A percentile compares a stretch with the other conserved stretches of the same genome.
These are phyloP conservation scores for Saksenaea oblongispora DNA, from an alignment of 371 early-diverging fungal genomes.

Conservation along the genomic window DNA sequence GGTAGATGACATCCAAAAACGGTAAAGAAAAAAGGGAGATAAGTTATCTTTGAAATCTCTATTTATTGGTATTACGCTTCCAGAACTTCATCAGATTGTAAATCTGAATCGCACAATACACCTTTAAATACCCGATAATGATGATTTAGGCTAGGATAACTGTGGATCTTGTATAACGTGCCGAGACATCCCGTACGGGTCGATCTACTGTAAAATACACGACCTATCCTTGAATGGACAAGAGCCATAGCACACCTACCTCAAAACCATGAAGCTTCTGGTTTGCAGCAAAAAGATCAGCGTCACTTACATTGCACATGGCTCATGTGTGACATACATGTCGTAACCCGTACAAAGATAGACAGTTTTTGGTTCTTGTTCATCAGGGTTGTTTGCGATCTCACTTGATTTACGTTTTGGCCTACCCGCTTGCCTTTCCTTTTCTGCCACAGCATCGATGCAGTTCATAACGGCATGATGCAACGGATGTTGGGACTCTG, in stretches of 20 bases:
- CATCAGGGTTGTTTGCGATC: slow-evolving; percentile 8
- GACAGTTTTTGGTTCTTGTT: slow-evolving; percentile 15
- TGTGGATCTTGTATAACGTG: slow-evolving; percentile 68
- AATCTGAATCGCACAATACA: slow-evolving; percentile 11
- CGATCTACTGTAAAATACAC: slow-evolving; percentile 72
- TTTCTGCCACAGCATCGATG: slow-evolving; percentile 47
- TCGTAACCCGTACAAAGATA: slow-evolving; percentile 70
- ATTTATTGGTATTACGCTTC: background rate
- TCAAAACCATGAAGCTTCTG: background rate
- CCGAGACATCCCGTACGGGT: slow-evolving; percentile 69
- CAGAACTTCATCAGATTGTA: background rate
- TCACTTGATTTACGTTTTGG: slow-evolving; percentile 26
- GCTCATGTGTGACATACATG: slow-evolving; percentile 64
- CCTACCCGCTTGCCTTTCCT: slow-evolving; percentile 24
- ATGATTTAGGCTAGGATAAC: slow-evolving; percentile 71
- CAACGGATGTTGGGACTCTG: slow-evolving; percentile 46
- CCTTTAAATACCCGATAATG: slow-evolving; percentile 53
- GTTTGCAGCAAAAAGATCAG: background rate
- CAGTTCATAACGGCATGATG: slow-evolving; percentile 69
- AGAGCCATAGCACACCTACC: slow-evolving; percentile 79
- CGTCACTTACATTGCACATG: slow-evolving; percentile 63
- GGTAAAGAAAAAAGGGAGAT: background rate
- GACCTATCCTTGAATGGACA: slow-evolving; percentile 75
- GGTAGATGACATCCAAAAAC: background rate
- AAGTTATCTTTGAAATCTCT: background rate